Conservation (phyloP, 1,284 basidiomycete species). For the Sanghuangporus weigelae region DNA sequence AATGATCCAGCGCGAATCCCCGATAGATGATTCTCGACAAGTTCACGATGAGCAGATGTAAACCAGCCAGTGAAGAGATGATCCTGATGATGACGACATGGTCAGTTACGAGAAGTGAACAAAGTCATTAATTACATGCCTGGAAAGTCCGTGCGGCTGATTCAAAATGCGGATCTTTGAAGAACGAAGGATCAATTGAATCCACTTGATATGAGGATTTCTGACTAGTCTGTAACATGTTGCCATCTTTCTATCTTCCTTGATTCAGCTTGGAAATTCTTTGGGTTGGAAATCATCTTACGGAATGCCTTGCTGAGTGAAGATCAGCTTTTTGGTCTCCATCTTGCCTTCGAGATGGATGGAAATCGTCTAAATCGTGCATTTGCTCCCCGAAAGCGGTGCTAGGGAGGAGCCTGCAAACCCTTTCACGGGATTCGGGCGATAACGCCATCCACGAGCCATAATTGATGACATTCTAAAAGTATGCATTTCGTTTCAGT, state of each 20-base stretch:
- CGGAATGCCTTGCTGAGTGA: background rate
- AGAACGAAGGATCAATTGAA: slow-evolving; percentile 32
- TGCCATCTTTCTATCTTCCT: slow-evolving; percentile 18
- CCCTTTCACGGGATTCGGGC: slow-evolving; percentile 33
- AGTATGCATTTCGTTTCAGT: background rate
- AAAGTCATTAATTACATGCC: slow-evolving; percentile 10
- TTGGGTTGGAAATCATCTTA: background rate
- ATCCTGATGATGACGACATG: slow-evolving; percentile 27
- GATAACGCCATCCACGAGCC: slow-evolving; percentile 46
- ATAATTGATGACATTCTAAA: slow-evolving; percentile 48
- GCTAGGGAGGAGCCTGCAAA: slow-evolving; percentile 43
- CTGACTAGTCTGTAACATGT: slow-evolving; percentile 4
- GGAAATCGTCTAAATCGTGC: slow-evolving; percentile 33
- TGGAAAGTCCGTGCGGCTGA: slow-evolving; percentile 53
- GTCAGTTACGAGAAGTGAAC: background rate
- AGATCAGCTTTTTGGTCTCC: background rate
- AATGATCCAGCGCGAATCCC: slow-evolving; percentile 40
- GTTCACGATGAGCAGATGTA: slow-evolving; percentile 36
- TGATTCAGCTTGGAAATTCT: slow-evolving; percentile 25
- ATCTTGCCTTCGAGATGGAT: slow-evolving; percentile 30
- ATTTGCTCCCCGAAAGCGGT: slow-evolving; percentile 41
- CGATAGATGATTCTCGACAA: slow-evolving; percentile 36
- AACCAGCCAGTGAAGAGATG: slow-evolving; percentile 51
- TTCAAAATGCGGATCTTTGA: slow-evolving; percentile 49
- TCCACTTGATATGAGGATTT: background rate